Percentiles rank a stretch among this genome's conserved stretches.
These are phyloP conservation scores for Stephania japonica DNA, from an alignment of 164 flowering plant species.

Conservation along the genomic window DNA sequence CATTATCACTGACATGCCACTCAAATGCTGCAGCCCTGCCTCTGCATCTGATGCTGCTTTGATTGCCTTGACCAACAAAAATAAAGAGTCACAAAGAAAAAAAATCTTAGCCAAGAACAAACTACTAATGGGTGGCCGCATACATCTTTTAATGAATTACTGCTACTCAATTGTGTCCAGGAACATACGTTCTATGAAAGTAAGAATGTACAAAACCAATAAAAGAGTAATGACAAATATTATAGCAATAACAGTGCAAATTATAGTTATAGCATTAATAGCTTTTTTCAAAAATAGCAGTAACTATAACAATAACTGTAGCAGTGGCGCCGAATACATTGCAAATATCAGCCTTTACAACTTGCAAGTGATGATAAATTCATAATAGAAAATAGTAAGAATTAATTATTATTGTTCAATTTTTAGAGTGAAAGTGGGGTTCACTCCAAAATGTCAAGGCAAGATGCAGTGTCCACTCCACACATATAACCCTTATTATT, in stretches of 20 bases:
- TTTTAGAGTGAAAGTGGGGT: too few species aligned
- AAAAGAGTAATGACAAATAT: not conserved
- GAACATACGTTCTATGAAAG: not conserved
- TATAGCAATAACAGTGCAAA: not conserved
- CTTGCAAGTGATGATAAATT: not conserved
- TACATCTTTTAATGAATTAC: not conserved
- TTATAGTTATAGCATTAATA: too few species aligned
- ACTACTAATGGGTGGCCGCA: not conserved
- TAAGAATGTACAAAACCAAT: not conserved
- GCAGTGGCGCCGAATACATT: not conserved
- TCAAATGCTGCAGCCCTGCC: slow-evolving; percentile 42
- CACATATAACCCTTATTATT: too few species aligned
- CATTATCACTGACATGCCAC: slow-evolving; percentile 55
- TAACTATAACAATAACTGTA: not conserved
- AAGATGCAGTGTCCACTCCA: too few species aligned
- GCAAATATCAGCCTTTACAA: too few species aligned
- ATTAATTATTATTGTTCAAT: not conserved
- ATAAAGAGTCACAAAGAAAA: not conserved
- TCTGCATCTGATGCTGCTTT: slow-evolving; percentile 70
- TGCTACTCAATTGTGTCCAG: not conserved
- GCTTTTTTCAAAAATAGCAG: too few species aligned
- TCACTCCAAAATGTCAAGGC: too few species aligned
- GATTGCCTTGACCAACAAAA: slow-evolving; percentile 54
- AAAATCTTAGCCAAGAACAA: not conserved
- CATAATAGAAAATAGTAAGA: not conserved